phyloP scores from a whole-genome alignment of 306 rosid species.

The Trifolium fragiferum region DNA sequence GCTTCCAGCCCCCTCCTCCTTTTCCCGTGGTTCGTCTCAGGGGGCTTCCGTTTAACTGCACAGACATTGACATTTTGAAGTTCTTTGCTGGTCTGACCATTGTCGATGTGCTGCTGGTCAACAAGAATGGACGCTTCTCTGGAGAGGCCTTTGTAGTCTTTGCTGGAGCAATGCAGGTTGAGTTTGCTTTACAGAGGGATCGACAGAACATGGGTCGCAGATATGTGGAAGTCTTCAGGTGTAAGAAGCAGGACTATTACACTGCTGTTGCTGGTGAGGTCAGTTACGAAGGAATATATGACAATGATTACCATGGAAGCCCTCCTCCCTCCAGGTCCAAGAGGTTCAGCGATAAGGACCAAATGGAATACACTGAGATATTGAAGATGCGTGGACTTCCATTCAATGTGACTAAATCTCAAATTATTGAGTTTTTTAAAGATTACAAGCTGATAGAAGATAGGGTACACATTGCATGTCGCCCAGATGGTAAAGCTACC shows the following conservation, averaged over 20 bases:
- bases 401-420: slow-evolving; percentile 64
- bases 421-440: slow-evolving; percentile 76
- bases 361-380: slow-evolving; percentile 93
- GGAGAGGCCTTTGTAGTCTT: slow-evolving; percentile 98
- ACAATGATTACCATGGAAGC: slow-evolving; percentile 86
- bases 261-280: slow-evolving; percentile 89
- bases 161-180: slow-evolving; percentile 94
- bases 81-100: slow-evolving; percentile 95
- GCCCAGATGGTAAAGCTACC: slow-evolving; percentile 96
- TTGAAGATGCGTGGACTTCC: slow-evolving; percentile 99
- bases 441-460: slow-evolving; percentile 81
- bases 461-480: slow-evolving; percentile 85
- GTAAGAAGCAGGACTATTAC: slow-evolving; percentile 97
- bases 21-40: slow-evolving; percentile 97
- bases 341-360: slow-evolving; percentile 89
- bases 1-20: slow-evolving; percentile 57
- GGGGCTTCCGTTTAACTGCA: slow-evolving; percentile 98
- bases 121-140: slow-evolving; percentile 91
- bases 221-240: slow-evolving; percentile 92
- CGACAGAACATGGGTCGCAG: slow-evolving; percentile 97
- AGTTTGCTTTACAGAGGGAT: slow-evolving; percentile 89
- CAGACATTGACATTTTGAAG: slow-evolving; percentile 90
- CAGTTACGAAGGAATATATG: slow-evolving; percentile 82
- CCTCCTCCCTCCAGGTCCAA: slow-evolving; percentile 89
- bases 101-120: slow-evolving; percentile 93